These are phyloP conservation scores for Picea glauca DNA, from an alignment of 75 land plant genomes.

Conservation along the genomic window DNA sequence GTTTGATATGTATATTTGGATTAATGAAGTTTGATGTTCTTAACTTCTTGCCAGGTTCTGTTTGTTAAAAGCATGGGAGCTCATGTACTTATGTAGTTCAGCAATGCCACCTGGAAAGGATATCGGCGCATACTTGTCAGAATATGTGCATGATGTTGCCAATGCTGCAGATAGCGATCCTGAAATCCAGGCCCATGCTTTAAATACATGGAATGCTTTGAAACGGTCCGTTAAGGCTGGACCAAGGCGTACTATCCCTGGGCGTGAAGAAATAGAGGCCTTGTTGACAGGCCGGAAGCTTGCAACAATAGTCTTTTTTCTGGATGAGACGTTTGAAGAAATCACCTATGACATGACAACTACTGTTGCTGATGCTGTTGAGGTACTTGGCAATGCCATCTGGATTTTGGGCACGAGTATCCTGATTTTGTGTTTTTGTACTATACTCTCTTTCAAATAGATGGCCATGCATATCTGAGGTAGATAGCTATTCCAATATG, in stretches of 20 bases:
- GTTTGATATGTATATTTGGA: conserved; percentile 97
- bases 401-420: not conserved
- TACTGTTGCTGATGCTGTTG: conserved; percentile 66
- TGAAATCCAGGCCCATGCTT: conserved; percentile 23
- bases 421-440: not conserved
- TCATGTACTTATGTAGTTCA: conserved; percentile 34
- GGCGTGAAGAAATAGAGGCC: conserved; percentile 41
- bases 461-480: not conserved
- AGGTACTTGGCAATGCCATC: conserved; percentile 43
- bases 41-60: conserved; percentile 63
- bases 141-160: conserved; percentile 39
- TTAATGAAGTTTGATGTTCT: conserved; percentile 88
- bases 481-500: not conserved
- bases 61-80: conserved; percentile 40
- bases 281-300: conserved; percentile 31
- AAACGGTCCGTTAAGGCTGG: conserved; percentile 34
- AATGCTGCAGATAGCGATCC: conserved; percentile 16
- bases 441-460: not conserved
- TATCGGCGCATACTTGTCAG: conserved; percentile 28
- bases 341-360: conserved; percentile 44
- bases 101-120: conserved; percentile 45
- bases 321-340: conserved; percentile 45
- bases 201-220: conserved; percentile 37
- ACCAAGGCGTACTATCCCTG: conserved; percentile 22
- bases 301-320: conserved; percentile 33